Evolutionary conservation across 225 moss, liverwort and hornwort genomes (phyloP), one percentile per base, ranked within the genome.

Genomic region (Physcomitrellopsis africana): DNA sequence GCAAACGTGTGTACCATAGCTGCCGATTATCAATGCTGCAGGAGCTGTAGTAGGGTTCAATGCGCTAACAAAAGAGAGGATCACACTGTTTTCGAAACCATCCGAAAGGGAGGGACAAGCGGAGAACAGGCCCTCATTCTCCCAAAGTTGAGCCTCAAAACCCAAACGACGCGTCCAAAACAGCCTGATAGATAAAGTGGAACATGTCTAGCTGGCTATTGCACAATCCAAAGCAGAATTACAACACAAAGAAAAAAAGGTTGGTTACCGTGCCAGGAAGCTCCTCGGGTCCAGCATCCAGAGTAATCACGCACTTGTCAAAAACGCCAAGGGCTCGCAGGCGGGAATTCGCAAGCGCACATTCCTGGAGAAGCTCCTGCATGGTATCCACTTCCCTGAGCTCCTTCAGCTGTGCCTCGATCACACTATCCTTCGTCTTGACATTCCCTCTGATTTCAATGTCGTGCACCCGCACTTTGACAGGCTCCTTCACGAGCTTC

Each of bases 281-380:
- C 72, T 99, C 99, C 15, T 87, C 85, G 5, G 95, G 95, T 24
- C 99, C 99, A 11, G 95, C 95, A 79, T 99, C 99, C 77, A 99
- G 86, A 14, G 99, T 99, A 53, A 99, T 99, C 44, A 92, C 88
- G 77, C 95, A 99, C 72, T 85, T 93, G 11, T 99, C 99, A 66
- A 99, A 99, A 77, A 95, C 81, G 43, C 99, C 99, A 72, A 99
- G 89, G 11, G 90, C 90, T 56, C 93, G 86, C 10, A 99, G 74
- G 14, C 94, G 93, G 41, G 95, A 83, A 84, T 99, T 99, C 29
- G 95, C 99, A 55, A 86, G 87, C 7, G 91, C 92, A 53, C 88
- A 92, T 80, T 99, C 95, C 68, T 99, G 94, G 29, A 99, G 74
- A 52, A 99, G 92, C 74, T 95, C 99, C 73, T 99, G 99, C 99